phyloP scores from a whole-genome alignment of 805 yeast genomes.

The Monosporozyma solicola region DNA sequence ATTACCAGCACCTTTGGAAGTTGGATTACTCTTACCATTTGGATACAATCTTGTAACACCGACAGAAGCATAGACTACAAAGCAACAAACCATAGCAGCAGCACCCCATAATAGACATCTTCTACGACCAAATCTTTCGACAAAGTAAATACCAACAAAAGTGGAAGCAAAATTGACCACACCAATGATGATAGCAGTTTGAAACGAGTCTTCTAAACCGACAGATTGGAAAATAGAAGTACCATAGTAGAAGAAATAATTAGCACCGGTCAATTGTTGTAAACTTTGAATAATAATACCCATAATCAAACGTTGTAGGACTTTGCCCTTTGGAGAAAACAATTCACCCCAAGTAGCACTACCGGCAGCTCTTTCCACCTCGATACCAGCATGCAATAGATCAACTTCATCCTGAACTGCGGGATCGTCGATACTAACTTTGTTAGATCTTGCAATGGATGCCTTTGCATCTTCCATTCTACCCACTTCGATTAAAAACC shows the following conservation, averaged over 20 bases:
- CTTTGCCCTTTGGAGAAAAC: slow-evolving; percentile 57
- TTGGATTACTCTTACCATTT: slow-evolving; percentile 34
- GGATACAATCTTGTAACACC: slow-evolving; percentile 44
- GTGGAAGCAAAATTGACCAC: slow-evolving; percentile 53
- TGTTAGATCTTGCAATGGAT: slow-evolving; percentile 54
- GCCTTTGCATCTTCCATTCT: slow-evolving; percentile 52
- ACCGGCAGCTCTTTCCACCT: slow-evolving; percentile 54
- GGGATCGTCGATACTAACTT: slow-evolving; percentile 43
- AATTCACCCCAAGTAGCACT: slow-evolving; percentile 58
- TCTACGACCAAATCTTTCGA: slow-evolving; percentile 49
- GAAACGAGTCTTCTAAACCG: slow-evolving; percentile 50
- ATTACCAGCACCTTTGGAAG: slow-evolving; percentile 51
- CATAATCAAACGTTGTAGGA: slow-evolving; percentile 37
- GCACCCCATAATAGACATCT: slow-evolving; percentile 41
- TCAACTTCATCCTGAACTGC: slow-evolving; percentile 50
- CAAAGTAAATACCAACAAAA: slow-evolving; percentile 42
- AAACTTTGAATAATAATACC: slow-evolving; percentile 52
- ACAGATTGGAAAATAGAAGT: slow-evolving; percentile 55
- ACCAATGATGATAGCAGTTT: slow-evolving; percentile 53
- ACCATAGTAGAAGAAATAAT: slow-evolving; percentile 62
- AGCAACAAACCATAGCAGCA: slow-evolving; percentile 39
- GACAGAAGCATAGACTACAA: slow-evolving; percentile 46
- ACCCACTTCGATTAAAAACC: slow-evolving; percentile 50
- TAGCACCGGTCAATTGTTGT: slow-evolving; percentile 62
- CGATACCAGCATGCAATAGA: slow-evolving; percentile 49